Evolutionary conservation across 192 early-diverging fungal species (phyloP), one percentile per base, ranked within the genome.

Genomic region (Entophlyctis luteolus): DNA sequence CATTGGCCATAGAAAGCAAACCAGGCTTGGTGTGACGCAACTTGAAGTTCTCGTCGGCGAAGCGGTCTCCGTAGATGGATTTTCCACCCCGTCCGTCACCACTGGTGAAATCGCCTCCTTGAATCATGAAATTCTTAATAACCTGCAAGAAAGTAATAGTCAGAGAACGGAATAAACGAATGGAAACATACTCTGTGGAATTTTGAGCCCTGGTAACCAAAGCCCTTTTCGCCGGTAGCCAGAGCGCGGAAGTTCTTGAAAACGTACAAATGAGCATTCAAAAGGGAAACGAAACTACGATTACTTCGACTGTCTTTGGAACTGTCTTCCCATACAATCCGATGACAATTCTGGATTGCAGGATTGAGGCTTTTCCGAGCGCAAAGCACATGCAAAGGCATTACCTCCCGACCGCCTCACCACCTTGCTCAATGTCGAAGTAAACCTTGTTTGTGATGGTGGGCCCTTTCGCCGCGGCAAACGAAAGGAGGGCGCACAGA

Each of bases 41-140:
- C 62, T 88, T 89, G 82, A 98, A 98, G 83, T 92, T 95, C 82
- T 98, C 95, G 73, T 98, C 95, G 48, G 84, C 84, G 70, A 98
- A 98, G 79, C 88, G 90, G 49, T 84, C 87, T 56, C 95, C 88
- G 67, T 87, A 81, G 70, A 88, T 85, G 48, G 82, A 92, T 81
- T 84, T 68, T 54, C 80, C 79, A 10, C 75, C 81, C 58, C 86
- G 89, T 62, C 91, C 91, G 74, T 95, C 93, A 69, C 91, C 91
- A 55, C 87, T 72, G 79, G 81, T 93, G 87, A 79, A 95, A 78
- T 79, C 93, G 80, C 90, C 90, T 56, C 88, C 90, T 35, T 65
- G 70, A 38, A 87, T 80, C 90, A 94, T 94, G 68, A 94, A 94
- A 59, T 83, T 76, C 79, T 89, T 84, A 38, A 70, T 65, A 23